Evolutionary conservation across 768 basidiomycete species (phyloP), one percentile per base, ranked within the genome.

Genomic region (Tulasnella sp.): DNA sequence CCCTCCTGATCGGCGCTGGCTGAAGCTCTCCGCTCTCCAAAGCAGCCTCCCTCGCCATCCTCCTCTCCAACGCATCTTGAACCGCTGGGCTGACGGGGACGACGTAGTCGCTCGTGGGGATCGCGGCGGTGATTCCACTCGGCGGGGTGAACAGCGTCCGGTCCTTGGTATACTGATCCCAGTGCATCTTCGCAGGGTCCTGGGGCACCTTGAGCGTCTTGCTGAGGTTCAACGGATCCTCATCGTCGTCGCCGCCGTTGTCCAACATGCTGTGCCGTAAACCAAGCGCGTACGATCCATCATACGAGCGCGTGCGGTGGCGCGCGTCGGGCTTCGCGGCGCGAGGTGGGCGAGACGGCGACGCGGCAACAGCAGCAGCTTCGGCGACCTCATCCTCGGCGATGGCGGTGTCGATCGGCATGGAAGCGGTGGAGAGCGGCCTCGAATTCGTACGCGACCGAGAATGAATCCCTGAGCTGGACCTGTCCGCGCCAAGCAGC

Each of bases 91-190:
- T 68, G 39, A 62, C 40, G 6, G 44, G 72, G 18, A 74, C 71
- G 62, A 68, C 27, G 27, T 68, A 68, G n/a, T 38, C 24, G 16
- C 89, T 89, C n/a, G 92, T 90, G 8, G 88, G 86, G 82, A 96
- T 95, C 1, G 94, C 94, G n/a, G 91, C 88, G 21, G 94, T 90
- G 68, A 94, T 89, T 9, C 94, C 94, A 27, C 91, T 89, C 14
- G 94, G 94, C 62, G 95, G 94, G 82, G 94, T 93, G 80, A 96
- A 85, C 21, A 98, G 87, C 83, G 93, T 94, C 78, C 96, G 90
- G 74, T 97, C 94, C 71, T 91, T 91, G 74, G 96, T 89, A 84
- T 98, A 97, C 68, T 89, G 85, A 81, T 97, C 93, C 96, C 96
- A 98, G 81, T 93, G 92, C n/a, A 71, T 90, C 88, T 62, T 93